Percentiles rank a stretch among this genome's conserved stretches.
Evolutionary conservation across 1,284 basidiomycete species (phyloP).

Genomic region (Takashimella koratensis): DNA sequence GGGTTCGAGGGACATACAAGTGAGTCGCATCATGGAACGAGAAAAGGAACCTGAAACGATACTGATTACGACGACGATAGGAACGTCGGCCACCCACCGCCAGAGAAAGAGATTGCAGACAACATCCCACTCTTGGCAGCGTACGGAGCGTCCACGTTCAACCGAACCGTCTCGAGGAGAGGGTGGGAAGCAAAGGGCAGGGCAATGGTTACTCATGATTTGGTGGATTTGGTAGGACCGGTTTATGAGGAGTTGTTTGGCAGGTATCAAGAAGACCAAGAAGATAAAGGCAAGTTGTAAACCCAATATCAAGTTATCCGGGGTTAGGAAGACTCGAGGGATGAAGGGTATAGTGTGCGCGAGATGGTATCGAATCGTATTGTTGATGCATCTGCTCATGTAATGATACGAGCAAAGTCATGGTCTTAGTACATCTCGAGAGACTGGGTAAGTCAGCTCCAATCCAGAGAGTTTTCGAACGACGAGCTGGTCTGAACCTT

Average conservation of each 20-base stretch:
- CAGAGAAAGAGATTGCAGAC: constrained; percentile 52
- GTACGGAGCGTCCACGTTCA: constrained; percentile 82
- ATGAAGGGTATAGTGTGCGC: no score
- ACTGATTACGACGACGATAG: constrained; percentile 7
- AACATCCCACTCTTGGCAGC: constrained; percentile 77
- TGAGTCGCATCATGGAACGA: constrained; percentile 21
- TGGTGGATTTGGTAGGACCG: constrained; percentile 69
- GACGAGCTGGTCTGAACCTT: not conserved
- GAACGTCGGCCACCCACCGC: constrained; percentile 54
- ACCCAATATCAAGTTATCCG: no score
- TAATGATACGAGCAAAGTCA: not conserved
- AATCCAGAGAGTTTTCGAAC: not conserved
- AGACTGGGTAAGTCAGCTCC: constrained; percentile 51
- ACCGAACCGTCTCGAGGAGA: constrained; percentile 70
- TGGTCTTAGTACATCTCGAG: constrained; percentile 75
- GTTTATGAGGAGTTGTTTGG: constrained; percentile 73
- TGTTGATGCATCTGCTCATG: not conserved
- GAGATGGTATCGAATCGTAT: not conserved
- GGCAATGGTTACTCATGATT: constrained; percentile 84
- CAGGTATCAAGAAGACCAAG: constrained; percentile 12
- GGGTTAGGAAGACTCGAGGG: no score
- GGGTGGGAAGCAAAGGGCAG: constrained; percentile 74
- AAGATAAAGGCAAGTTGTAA: constrained; percentile 3
- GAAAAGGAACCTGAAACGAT: not conserved
- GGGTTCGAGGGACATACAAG: constrained; percentile 71